These are phyloP conservation scores for Neurospora hispaniola DNA, from an alignment of 495 filamentous ascomycete genomes.

Conservation along the genomic window DNA sequence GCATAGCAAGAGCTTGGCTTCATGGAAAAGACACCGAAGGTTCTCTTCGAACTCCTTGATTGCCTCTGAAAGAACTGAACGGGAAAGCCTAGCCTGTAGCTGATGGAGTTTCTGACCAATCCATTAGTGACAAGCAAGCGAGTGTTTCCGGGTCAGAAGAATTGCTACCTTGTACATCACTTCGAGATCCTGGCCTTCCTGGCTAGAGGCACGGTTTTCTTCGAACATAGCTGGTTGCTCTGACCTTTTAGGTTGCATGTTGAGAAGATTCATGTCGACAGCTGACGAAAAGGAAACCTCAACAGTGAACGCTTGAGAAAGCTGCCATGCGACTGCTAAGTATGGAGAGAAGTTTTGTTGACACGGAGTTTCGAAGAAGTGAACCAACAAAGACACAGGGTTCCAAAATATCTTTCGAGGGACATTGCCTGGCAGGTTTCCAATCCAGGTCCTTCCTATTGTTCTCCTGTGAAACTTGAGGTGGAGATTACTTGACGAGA, in stretches of 20 bases:
- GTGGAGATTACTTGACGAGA: too few species aligned
- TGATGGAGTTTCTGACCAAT: neutral
- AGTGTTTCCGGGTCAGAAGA: neutral
- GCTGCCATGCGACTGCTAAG: neutral
- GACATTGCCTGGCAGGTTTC: neutral
- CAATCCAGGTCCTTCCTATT: neutral
- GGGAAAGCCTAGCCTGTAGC: neutral
- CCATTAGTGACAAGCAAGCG: neutral
- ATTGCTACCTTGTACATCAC: neutral
- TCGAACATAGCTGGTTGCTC: neutral
- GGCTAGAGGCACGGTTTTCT: neutral
- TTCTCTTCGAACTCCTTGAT: constrained; percentile 6
- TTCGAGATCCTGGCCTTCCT: neutral
- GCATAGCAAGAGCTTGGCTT: constrained; percentile 2
- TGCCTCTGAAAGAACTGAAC: neutral
- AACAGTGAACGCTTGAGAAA: neutral
- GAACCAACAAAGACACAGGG: neutral
- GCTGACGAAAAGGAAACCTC: neutral
- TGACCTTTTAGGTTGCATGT: neutral
- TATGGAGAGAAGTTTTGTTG: neutral
- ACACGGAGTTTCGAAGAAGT: neutral
- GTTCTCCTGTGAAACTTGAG: neutral
- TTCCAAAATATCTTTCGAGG: neutral
- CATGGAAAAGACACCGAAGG: constrained; percentile 5
- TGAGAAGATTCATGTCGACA: neutral